phyloP scores from a whole-genome alignment of 805 yeast species.

The Saturnispora gosingensis region DNA sequence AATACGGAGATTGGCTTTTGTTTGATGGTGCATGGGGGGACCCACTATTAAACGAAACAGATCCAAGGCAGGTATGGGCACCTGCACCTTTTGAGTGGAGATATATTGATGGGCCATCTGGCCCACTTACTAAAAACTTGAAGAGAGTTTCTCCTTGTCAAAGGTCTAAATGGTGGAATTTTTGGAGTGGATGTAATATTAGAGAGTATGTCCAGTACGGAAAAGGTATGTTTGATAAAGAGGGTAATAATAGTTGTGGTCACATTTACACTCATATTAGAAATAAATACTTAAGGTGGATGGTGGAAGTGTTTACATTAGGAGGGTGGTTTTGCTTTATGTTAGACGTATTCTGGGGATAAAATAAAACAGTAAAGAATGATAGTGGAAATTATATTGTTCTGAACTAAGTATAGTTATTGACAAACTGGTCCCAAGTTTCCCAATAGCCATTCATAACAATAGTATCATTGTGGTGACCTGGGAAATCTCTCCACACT shows the following conservation, averaged over 20 bases:
- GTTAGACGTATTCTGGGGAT: conserved; percentile 33
- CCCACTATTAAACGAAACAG: conserved; percentile 50
- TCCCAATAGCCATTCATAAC: conserved; percentile 74
- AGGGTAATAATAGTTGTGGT: conserved; percentile 75
- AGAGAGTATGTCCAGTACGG: conserved; percentile 71
- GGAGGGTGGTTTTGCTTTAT: conserved; percentile 39
- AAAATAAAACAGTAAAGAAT: conserved; percentile 23
- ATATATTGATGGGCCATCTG: conserved; percentile 87
- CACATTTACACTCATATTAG: conserved; percentile 16
- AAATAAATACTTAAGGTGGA: conserved; percentile 22
- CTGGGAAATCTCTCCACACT: conserved; percentile 44
- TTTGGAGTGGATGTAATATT: conserved; percentile 74
- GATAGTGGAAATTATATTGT: too few species aligned
- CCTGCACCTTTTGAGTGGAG: conserved; percentile 84
- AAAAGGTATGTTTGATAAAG: conserved; percentile 71
- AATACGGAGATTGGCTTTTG: conserved; percentile 67
- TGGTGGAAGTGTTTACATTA: conserved; percentile 31
- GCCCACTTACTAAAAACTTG: conserved; percentile 77
- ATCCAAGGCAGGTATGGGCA: conserved; percentile 78
- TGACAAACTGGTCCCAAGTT: conserved; percentile 46
- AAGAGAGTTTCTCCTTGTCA: conserved; percentile 68
- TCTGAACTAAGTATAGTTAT: conserved; percentile 24
- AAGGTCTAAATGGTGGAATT: conserved; percentile 86
- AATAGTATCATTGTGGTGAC: conserved; percentile 80
- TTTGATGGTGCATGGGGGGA: conserved; percentile 91